Base-by-base conservation (phyloP, 306 rosid genomes). In the Casuarina glauca region DNA sequence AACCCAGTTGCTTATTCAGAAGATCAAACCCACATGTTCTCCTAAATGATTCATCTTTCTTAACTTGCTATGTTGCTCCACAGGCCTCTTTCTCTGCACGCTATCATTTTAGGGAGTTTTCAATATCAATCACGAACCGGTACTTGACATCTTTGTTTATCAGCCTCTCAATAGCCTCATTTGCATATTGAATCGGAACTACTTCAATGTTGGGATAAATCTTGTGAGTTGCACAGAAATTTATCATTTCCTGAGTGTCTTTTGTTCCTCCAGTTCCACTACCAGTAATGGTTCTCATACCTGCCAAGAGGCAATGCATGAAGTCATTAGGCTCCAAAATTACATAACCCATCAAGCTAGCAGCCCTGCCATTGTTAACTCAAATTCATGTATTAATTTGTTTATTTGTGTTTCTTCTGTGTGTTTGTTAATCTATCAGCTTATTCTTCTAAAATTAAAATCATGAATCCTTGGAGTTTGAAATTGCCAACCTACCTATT, bases 71-170 rank as follows among this genome's bases (percentile, higher is more conserved):
- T 8, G 13, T 15, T 11, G 53, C 3, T 10, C 53, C 53, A 49
- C 52, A 26, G 32, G 49, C 50, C 50, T 63, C 52, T 12, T 55
- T 67, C 49, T 74, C 76, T 72, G 9, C 6, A 53, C 3, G 69
- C 38, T 42, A n/a, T 81, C 76, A 77, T 76, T 93, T 87, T 2
- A 89, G 83, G 63, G 98, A 87, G 75, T 79, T 89, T 32, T 85
- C 87, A 67, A 93, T 85, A 79, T 91, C 98, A 49, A 91, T 91
- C 54, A 93, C 96, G 85, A 91, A 90, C 55, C 96, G 83, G 80
- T 91, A 87, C 74, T 93, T 89, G 57, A 91, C 90, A 46, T 94
- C 96, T 57, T 72, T 88, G 26, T 86, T 87, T 48, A 85, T 61
- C 16, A 93, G 81, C 87, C 98, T 88, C 57, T 90, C 89, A 63